Percentiles rank a stretch among this genome's conserved stretches.
Evolutionary conservation across 495 filamentous ascomycete genomes (phyloP).

Genomic region (Talaromyces nanjingensis): DNA sequence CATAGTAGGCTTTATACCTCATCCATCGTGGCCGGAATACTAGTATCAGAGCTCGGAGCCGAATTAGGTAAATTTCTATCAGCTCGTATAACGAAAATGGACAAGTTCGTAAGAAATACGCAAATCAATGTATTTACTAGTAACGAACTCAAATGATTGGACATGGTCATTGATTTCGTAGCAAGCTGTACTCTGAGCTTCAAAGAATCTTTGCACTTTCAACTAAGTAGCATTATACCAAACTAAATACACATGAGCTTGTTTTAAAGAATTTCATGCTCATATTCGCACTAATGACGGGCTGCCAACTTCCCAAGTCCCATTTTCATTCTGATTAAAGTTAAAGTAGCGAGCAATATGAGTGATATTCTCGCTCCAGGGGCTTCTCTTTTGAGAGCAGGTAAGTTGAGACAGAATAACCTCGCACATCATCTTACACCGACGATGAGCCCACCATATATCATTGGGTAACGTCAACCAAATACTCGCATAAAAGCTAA

Average conservation of each 20-base stretch:
- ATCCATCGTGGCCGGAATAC: not conserved
- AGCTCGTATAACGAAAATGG: not conserved
- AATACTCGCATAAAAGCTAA: conserved; percentile 3
- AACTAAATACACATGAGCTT: not conserved
- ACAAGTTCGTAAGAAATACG: no score
- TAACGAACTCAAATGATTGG: no score
- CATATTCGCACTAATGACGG: not conserved
- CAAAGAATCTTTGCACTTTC: no score
- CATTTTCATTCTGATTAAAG: not conserved
- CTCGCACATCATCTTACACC: not conserved
- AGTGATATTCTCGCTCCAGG: not conserved
- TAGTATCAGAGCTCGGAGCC: not conserved
- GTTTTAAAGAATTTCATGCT: not conserved
- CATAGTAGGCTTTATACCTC: not conserved
- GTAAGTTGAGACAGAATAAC: conserved; percentile 4
- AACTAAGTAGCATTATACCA: not conserved
- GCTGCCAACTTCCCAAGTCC: not conserved
- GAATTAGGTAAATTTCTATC: not conserved
- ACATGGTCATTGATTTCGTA: no score
- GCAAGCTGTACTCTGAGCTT: no score
- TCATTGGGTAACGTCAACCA: not conserved
- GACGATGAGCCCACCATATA: not conserved
- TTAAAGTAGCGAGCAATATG: not conserved
- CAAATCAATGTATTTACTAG: no score
- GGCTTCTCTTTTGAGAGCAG: not conserved